A percentile compares a stretch with the other conserved stretches of the same genome.
These are phyloP conservation scores for Rubia peregrina DNA, from an alignment of 305 asterid genomes.

Conservation along the genomic window DNA sequence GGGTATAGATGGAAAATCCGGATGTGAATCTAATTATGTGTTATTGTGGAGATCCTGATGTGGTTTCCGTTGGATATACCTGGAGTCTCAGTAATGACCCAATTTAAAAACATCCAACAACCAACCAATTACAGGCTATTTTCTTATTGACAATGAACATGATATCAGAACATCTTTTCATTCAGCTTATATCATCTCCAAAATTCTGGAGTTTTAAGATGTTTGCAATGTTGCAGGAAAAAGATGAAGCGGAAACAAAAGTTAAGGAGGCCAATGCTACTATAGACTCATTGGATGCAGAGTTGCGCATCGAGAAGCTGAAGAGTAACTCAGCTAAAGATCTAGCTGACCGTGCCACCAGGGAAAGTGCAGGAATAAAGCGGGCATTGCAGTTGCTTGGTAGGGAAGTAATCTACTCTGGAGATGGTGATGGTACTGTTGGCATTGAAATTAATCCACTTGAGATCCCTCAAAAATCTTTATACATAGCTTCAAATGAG, in stretches of 20 bases:
- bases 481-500: constrained; percentile 32
- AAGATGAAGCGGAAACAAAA: constrained; percentile 69
- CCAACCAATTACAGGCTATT: background rate
- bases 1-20: background rate
- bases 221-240: constrained; percentile 49
- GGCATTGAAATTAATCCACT: constrained; percentile 57
- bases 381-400: constrained; percentile 89
- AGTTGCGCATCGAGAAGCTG: constrained; percentile 63
- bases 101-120: background rate
- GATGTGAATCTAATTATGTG: background rate
- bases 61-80: too few relatives aligned
- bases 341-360: constrained; percentile 54
- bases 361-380: constrained; percentile 64
- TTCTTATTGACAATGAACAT: background rate
- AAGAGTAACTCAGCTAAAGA: constrained; percentile 65
- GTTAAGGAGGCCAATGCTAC: constrained; percentile 37
- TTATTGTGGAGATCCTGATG: background rate
- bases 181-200: background rate
- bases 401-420: constrained; percentile 64
- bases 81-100: background rate
- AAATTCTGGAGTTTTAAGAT: background rate
- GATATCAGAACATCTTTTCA: background rate
- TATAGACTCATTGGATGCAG: constrained; percentile 53
- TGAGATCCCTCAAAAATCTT: constrained; percentile 54
- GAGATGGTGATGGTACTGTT: constrained; percentile 68